phyloP scores from a whole-genome alignment of 192 early-diverging fungal species.

The Coemansia sp. region DNA sequence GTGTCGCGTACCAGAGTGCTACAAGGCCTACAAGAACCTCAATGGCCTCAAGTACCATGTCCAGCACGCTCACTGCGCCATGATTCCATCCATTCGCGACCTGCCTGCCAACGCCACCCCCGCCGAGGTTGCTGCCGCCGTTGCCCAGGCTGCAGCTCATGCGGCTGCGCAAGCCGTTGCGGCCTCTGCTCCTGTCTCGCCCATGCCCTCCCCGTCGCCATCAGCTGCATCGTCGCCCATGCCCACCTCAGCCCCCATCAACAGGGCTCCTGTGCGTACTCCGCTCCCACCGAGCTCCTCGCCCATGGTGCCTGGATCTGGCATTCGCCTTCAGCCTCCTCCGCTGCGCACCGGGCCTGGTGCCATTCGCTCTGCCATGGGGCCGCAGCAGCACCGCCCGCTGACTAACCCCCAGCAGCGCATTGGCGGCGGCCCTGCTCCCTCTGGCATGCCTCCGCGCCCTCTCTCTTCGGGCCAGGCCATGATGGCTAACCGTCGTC shows the following conservation, averaged over 20 bases:
- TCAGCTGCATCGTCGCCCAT: conserved; percentile 14
- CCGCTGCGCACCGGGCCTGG: neutral
- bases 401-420: neutral
- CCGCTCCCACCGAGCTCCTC: neutral
- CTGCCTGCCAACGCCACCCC: conserved; percentile 55
- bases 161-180: conserved; percentile 33
- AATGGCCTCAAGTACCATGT: conserved; percentile 96
- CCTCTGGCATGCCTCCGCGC: neutral
- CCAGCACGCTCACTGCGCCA: conserved; percentile 79
- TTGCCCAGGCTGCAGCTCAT: conserved; percentile 58
- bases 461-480: neutral
- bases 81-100: conserved; percentile 49
- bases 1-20: conserved; percentile 80
- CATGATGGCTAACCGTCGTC: conserved; percentile 10
- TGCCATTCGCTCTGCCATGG: neutral
- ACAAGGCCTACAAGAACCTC: conserved; percentile 94
- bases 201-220: conserved; percentile 1
- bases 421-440: neutral
- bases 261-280: conserved; percentile 1
- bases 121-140: conserved; percentile 60
- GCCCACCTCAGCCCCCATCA: neutral
- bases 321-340: neutral
- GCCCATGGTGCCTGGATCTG: neutral
- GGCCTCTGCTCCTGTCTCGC: conserved; percentile 7
- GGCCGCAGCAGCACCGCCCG: neutral